A percentile compares a stretch with the other conserved stretches of the same genome.
These are phyloP conservation scores for Phialophora macrospora DNA, from an alignment of 2,329 filamentous ascomycete genomes.

Conservation along the genomic window DNA sequence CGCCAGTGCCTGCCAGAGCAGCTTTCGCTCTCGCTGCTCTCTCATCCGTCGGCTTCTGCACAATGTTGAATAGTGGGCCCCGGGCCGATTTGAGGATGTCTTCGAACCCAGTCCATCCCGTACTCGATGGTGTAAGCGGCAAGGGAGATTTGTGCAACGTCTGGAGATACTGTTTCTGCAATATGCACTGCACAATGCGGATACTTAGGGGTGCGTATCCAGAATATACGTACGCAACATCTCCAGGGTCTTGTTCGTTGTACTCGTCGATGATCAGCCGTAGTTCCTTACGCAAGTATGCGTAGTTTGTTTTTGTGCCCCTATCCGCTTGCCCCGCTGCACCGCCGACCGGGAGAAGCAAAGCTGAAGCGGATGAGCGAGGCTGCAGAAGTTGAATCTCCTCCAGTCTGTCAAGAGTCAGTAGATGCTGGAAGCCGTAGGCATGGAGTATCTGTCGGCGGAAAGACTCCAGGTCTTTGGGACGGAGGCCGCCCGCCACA, in stretches of 20 bases:
- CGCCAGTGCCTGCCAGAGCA: slow-evolving; percentile 74
- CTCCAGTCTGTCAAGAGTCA: slow-evolving; percentile 86
- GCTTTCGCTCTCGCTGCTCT: slow-evolving; percentile 87
- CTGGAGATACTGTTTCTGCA: slow-evolving; percentile 86
- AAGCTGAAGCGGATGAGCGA: slow-evolving; percentile 75
- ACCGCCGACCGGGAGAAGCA: slow-evolving; percentile 76
- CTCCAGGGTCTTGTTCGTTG: slow-evolving; percentile 89
- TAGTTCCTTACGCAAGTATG: slow-evolving; percentile 81
- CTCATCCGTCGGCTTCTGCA: slow-evolving; percentile 83
- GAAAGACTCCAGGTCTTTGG: slow-evolving; percentile 87
- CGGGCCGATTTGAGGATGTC: slow-evolving; percentile 85
- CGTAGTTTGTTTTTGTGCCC: slow-evolving; percentile 86
- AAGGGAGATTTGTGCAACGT: slow-evolving; percentile 69
- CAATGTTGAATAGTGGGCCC: slow-evolving; percentile 87
- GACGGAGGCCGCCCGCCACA: slow-evolving; percentile 83
- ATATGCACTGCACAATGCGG: slow-evolving; percentile 85
- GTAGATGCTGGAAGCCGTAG: slow-evolving; percentile 91
- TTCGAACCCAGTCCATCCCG: slow-evolving; percentile 93
- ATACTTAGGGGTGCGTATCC: slow-evolving; percentile 94
- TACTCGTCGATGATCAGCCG: slow-evolving; percentile 94
- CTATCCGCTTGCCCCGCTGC: slow-evolving; percentile 48
- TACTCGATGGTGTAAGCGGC: slow-evolving; percentile 63
- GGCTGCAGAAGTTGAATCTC: slow-evolving; percentile 85
- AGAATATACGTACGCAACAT: slow-evolving; percentile 97
- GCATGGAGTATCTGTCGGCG: slow-evolving; percentile 86